Conservation (phyloP, 106 monocot species). For the Dioscorea dumetorum region DNA sequence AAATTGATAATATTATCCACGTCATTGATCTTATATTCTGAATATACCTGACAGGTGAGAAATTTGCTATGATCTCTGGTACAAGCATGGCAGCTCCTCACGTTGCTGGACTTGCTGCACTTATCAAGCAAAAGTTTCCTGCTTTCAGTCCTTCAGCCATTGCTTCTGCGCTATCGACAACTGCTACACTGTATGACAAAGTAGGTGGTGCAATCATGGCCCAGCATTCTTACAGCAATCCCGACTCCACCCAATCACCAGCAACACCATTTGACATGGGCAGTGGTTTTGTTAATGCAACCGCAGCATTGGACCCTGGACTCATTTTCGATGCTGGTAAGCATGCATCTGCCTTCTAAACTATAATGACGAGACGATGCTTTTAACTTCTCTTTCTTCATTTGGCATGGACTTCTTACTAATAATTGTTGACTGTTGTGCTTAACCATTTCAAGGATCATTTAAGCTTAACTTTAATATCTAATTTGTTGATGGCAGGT, state of each 20-base stretch:
- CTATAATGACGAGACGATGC: not conserved
- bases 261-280: conserved; percentile 99
- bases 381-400: no score
- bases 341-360: not conserved
- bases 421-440: no score
- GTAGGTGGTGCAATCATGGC: conserved; percentile 89
- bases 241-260: conserved; percentile 58
- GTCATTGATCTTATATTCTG: not conserved
- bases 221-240: conserved; percentile 58
- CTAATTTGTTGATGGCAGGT: conserved; percentile 30
- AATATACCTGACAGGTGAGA: conserved; percentile 51
- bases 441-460: no score
- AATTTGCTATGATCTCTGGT: conserved; percentile 91
- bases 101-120: conserved; percentile 86
- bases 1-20: no score
- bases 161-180: conserved; percentile 80
- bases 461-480: no score
- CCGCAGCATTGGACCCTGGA: conserved; percentile 83
- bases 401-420: no score
- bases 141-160: conserved; percentile 81
- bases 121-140: conserved; percentile 89
- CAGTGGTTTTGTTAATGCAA: conserved; percentile 90
- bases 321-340: conserved; percentile 81
- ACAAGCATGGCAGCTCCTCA: conserved; percentile 99
- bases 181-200: conserved; percentile 59